Evolutionary conservation across 2,329 filamentous ascomycete species (phyloP), one percentile per base, ranked within the genome.

Genomic region (Colletotrichum eremochloae): DNA sequence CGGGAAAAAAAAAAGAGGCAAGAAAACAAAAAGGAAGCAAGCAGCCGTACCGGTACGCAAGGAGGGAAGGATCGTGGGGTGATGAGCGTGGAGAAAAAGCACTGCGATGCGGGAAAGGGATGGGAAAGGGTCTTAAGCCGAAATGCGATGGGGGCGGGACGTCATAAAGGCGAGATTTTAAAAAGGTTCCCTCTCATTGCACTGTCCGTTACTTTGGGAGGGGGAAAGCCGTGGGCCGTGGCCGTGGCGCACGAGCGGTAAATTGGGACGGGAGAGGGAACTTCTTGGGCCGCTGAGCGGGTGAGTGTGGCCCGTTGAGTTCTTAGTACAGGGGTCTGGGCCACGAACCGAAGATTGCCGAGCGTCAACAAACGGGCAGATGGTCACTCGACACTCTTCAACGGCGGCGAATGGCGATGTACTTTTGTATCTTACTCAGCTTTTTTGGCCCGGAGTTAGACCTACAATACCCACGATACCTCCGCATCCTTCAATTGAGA

Each of bases 341-440:
- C 66, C 58, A 72, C 69, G 48, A 73, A 67, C 71, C 71, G 71
- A 73, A 58, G 71, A 73, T 73, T 73, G 67, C 71, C 71, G 71
- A 73, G 67, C 70, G 57, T 68, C 58, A 40, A 63, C 58, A 53
- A 53, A 53, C 64, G 65, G 68, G 44, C 68, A 57, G 46, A 71
- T 58, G 68, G 64, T 71, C 48, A 55, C 36, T 64, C 18, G 24
- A 20, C 18, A 40, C 29, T 33, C 38, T 64, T 36, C 36, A 55
- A n/a, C 15, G 44, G 14, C 11, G 33, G 9, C 50, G n/a, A 42
- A 12, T 15, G 24, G 24, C 24, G 40, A 42, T 42, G 31, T 33
- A 4, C 31, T 40, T 40, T 40, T 24, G 33, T 62, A 9, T 15
- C 20, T 40, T 44, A 52, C 29, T 36, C 18, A 29, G 31, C 38